Base-by-base conservation (phyloP, 106 monocot species). In the Dioscorea alata region DNA sequence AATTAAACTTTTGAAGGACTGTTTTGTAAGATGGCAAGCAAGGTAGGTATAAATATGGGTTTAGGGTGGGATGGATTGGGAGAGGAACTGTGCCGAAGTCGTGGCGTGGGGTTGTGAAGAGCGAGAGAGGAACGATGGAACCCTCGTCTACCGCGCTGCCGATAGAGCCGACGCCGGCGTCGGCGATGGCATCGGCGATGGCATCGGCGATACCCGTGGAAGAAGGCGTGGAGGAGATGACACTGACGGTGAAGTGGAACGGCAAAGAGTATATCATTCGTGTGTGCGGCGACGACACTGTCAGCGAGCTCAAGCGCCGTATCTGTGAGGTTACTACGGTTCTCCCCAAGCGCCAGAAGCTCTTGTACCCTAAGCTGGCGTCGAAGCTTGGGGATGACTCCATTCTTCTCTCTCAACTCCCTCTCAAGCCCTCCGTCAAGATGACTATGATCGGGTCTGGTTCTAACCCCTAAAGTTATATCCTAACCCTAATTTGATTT, bases 261-360 rank as follows among this genome's bases (percentile, higher is more conserved):
- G 89, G 92, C 32, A 73, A 71, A 66, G 92, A 97, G 80, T 87
- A 82, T 74, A 81, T 82, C 0, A 86, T 97, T 64, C 68, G 84
- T 61, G 82, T 97, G 56, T 89, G 82, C 85, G 89, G 86, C 17
- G 96, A 97, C 71, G 96, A 97, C 76, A 92, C 75, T 63, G 86
- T 97, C 53, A 79, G 75, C 31, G 96, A 97, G 80, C 86, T 97
- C 48, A 97, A 97, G 84, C 78, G 86, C 6, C 76, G 89, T 67
- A 97, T 97, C 75, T 97, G 96, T 80, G 96, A 97, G 81, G 79
- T 51, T 66, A 92, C 96, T 34, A 73, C 67, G 56, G 89, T 97
- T 24, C 96, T 97, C 59, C 92, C 96, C 49, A 97, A 97, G 75
- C 88, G 96, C 48, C 96, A 92, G 84, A 97, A 92, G 82, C 92